phyloP scores from a whole-genome alignment of 768 basidiomycete species.

The Jaapia argillacea region DNA sequence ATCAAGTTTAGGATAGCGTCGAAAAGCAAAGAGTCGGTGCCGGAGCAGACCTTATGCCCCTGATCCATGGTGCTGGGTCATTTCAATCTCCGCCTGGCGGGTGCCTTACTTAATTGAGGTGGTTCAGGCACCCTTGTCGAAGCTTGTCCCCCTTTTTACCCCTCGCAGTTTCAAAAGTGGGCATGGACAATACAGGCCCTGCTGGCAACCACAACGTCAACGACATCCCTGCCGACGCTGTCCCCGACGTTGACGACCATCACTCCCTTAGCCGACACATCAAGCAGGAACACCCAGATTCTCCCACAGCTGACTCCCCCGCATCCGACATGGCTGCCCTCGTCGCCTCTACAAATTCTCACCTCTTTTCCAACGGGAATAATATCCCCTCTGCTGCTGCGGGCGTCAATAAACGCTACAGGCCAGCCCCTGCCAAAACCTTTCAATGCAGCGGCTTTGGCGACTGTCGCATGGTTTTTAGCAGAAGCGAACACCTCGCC shows the following conservation, averaged over 20 bases:
- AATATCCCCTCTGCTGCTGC: slow-evolving; percentile 4
- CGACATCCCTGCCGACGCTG: background rate
- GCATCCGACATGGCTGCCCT: slow-evolving; percentile 21
- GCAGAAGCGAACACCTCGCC: slow-evolving; percentile 89
- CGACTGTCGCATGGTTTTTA: slow-evolving; percentile 95
- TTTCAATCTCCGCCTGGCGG: background rate
- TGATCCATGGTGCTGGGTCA: background rate
- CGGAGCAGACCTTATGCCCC: background rate
- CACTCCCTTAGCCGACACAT: no score
- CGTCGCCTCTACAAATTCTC: slow-evolving; percentile 16
- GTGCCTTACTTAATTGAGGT: background rate
- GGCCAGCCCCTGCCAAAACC: slow-evolving; percentile 83
- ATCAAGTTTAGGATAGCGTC: no score
- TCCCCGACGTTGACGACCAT: background rate
- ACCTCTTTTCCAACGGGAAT: slow-evolving; percentile 19
- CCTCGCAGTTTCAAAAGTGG: no score
- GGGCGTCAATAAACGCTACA: slow-evolving; percentile 51
- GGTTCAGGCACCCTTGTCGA: background rate
- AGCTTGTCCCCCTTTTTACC: background rate
- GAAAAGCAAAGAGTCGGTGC: no score
- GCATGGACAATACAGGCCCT: no score
- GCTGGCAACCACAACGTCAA: background rate
- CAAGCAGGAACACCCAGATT: background rate
- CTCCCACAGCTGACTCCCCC: background rate
- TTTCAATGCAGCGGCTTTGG: slow-evolving; percentile 94